Conservation (phyloP, 148 eudicot genomes). For the Diospyros lotus region DNA sequence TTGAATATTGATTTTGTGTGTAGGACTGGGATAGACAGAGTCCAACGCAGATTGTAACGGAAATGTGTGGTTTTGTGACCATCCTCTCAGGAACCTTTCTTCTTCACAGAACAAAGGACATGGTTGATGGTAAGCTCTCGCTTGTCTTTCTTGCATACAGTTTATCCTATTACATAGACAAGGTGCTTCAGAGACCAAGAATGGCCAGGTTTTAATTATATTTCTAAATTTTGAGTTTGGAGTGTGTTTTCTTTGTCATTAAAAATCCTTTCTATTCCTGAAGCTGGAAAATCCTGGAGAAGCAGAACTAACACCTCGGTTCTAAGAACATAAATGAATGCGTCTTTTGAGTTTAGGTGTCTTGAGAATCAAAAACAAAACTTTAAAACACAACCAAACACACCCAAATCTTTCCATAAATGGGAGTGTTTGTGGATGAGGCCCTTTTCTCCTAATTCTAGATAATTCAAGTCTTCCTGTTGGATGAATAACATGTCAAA, state of each 20-base stretch:
- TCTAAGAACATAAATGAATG: too few relatives aligned
- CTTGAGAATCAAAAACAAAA: too few relatives aligned
- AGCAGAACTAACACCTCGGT: too few relatives aligned
- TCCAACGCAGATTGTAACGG: slow-evolving; percentile 77
- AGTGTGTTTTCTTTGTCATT: too few relatives aligned
- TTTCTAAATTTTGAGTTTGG: neutral
- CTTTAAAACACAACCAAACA: too few relatives aligned
- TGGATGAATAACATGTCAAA: too few relatives aligned
- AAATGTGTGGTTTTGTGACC: slow-evolving; percentile 89
- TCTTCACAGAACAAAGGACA: slow-evolving; percentile 88
- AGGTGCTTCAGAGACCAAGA: neutral
- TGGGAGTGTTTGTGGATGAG: neutral
- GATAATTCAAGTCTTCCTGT: neutral
- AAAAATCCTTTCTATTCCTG: too few relatives aligned
- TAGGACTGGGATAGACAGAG: slow-evolving; percentile 93
- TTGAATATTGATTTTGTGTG: neutral
- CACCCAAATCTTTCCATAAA: neutral
- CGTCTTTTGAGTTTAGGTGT: too few relatives aligned
- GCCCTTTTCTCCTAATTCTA: neutral
- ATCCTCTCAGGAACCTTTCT: slow-evolving; percentile 85
- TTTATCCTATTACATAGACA: neutral
- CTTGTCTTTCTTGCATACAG: neutral
- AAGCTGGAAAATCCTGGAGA: too few relatives aligned
- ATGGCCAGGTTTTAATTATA: neutral
- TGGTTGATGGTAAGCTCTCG: slow-evolving; percentile 46